A percentile compares a stretch with the other conserved stretches of the same genome.
Evolutionary conservation across 345 rosid genomes (phyloP).

Genomic region (Brassica cretica): DNA sequence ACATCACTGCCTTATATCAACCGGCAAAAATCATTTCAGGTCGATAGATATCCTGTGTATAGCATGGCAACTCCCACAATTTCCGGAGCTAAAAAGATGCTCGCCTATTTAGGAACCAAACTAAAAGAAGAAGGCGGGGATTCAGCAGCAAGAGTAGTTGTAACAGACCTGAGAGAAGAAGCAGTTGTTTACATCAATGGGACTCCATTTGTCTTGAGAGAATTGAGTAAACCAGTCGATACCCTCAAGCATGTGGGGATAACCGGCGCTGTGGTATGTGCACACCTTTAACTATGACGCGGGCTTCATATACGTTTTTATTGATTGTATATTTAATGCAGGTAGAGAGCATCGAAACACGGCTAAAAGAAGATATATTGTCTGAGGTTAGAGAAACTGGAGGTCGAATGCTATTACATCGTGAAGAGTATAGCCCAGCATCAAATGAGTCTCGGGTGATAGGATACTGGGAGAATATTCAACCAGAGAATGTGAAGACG

Average conservation of each 20-base stretch:
- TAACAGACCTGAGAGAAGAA: constrained; percentile 94
- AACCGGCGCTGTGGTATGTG: constrained; percentile 74
- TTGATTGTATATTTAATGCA: constrained; percentile 38
- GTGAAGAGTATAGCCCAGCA: constrained; percentile 80
- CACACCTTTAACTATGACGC: neutral
- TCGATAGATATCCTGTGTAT: constrained; percentile 86
- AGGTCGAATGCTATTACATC: constrained; percentile 88
- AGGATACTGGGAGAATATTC: constrained; percentile 95
- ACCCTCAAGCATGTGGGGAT: constrained; percentile 93
- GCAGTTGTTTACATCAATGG: constrained; percentile 92
- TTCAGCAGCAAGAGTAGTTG: constrained; percentile 56
- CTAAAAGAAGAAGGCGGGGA: constrained; percentile 51
- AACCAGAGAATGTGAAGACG: constrained; percentile 77
- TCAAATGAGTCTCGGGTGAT: constrained; percentile 73
- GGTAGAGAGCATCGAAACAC: constrained; percentile 89
- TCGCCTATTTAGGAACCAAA: constrained; percentile 73
- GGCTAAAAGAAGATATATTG: constrained; percentile 87
- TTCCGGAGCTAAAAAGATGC: constrained; percentile 83
- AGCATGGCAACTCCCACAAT: constrained; percentile 98
- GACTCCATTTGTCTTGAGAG: constrained; percentile 87
- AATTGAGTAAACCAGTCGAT: constrained; percentile 86
- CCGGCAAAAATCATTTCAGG: constrained; percentile 44
- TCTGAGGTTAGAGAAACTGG: constrained; percentile 70
- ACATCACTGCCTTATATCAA: neutral
- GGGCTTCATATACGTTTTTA: constrained; percentile 3